Percentiles rank a stretch among this genome's conserved stretches.
Evolutionary conservation across 2,329 filamentous ascomycete genomes (phyloP).

Genomic region (Zymoseptoria passerinii): DNA sequence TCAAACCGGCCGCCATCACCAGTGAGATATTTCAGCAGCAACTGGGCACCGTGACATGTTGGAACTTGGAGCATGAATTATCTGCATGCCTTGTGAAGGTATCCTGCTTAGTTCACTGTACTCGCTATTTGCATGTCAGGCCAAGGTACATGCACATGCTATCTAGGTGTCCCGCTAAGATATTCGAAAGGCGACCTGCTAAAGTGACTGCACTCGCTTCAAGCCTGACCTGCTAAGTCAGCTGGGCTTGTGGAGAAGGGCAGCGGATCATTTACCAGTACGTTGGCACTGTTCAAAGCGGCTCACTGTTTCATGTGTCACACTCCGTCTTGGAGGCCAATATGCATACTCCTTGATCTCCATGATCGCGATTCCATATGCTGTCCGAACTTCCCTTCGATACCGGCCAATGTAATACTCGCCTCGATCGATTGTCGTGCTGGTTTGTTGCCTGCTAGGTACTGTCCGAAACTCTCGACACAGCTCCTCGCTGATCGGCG

Average conservation of each 20-base stretch:
- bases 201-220: no score
- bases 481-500: background rate
- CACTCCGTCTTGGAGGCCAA: background rate
- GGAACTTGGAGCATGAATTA: no score
- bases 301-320: background rate
- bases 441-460: no score
- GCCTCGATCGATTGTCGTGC: background rate
- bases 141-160: no score
- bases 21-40: no score
- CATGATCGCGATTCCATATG: background rate
- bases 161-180: no score
- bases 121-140: no score
- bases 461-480: background rate
- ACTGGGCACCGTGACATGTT: no score
- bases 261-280: background rate
- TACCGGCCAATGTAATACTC: background rate
- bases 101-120: no score
- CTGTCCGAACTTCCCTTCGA: background rate
- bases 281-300: background rate
- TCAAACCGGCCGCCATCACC: no score
- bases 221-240: background rate
- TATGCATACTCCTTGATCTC: background rate
- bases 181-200: no score
- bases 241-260: background rate
- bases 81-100: no score